Evolutionary conservation across 768 basidiomycete species (phyloP), one percentile per base, ranked within the genome.

Genomic region (Kwoniella shandongensis): DNA sequence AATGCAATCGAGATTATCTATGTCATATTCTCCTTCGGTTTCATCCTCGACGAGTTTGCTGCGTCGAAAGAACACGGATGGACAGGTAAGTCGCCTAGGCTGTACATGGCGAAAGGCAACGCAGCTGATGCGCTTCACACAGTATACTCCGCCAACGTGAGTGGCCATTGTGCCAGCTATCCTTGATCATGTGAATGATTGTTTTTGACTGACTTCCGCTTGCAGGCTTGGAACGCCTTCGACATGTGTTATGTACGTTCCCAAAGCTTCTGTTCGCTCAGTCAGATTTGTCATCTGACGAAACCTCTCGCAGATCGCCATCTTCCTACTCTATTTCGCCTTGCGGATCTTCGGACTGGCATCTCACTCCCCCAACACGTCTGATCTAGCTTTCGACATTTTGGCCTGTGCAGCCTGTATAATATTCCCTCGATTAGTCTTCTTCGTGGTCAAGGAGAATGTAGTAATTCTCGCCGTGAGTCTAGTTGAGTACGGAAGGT

Each of bases 191-290:
- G 42, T 54, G 8, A 13, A n/a, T 12, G 17, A 48, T 22, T 35
- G 27, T 11, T 20, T 17, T 11, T 35, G 32, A 13, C 47, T 30
- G 13, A 30, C 15, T 17, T 25, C 13, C 29, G 30, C 20, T 39
- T 41, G 39, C 65, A 92, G 88, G 84, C 92, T 62, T 94, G 91
- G 91, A 93, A 91, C 70, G 86, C 84, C 4, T 91, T 93, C 65
- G 91, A 76, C 44, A 54, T 72, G 54, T 89, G 76, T n/a, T 77
- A 66, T 42, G 67, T 67, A 32, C 26, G 69, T 62, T 26, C 15
- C 27, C 32, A 17, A 30, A 5, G 6, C 23, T 39, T 17, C 20
- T 39, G 22, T 51, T 4, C 10, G 4, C 17, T 18, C 18, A 20
- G 38, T 15, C 30, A 18, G 32, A 5, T 38, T n/a, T 42, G 13